These are phyloP conservation scores for Debaryomyces castellii DNA, from an alignment of 805 yeast genomes.

Conservation along the genomic window DNA sequence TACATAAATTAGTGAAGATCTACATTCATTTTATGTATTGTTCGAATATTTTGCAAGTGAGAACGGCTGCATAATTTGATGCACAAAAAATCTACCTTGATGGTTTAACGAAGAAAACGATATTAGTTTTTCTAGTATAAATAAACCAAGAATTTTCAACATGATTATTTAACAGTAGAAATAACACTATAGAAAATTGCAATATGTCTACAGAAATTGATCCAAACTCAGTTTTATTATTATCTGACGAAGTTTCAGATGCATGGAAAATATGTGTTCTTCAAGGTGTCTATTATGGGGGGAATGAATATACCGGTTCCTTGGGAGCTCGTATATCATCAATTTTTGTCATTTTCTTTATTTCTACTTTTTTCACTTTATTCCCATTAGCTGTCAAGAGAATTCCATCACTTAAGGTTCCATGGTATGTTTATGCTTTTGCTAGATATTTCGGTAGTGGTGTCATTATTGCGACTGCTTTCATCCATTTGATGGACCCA, in stretches of 20 bases:
- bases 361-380: constrained; percentile 55
- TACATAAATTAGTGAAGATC: no score
- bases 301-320: constrained; percentile 40
- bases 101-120: neutral
- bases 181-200: neutral
- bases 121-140: neutral
- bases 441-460: constrained; percentile 34
- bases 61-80: neutral
- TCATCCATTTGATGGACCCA: constrained; percentile 34
- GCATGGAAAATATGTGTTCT: constrained; percentile 42
- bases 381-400: constrained; percentile 63
- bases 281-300: constrained; percentile 39
- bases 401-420: constrained; percentile 57
- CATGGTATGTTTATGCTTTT: constrained; percentile 53
- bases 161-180: neutral
- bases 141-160: neutral
- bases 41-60: no score
- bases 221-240: constrained; percentile 27
- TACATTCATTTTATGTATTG: no score
- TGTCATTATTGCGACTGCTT: constrained; percentile 36
- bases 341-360: constrained; percentile 57
- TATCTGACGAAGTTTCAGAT: constrained; percentile 25
- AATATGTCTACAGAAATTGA: constrained; percentile 10
- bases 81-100: neutral
- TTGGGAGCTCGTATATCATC: constrained; percentile 7